phyloP scores from a whole-genome alignment of 495 filamentous ascomycete species.

The Talaromyces liani region DNA sequence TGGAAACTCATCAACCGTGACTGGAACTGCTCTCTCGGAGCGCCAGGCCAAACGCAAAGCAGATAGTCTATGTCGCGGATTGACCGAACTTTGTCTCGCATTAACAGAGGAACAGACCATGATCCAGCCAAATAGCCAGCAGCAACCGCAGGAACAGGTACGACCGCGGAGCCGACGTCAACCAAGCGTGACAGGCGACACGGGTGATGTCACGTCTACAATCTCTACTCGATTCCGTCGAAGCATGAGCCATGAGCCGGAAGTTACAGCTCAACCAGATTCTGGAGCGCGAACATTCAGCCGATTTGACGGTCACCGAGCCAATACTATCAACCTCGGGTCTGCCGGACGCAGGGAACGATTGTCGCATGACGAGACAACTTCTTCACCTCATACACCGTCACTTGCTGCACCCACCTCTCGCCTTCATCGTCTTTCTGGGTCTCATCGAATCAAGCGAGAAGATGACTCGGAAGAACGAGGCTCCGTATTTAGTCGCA shows the following conservation, averaged over 20 bases:
- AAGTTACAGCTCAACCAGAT: conserved; percentile 25
- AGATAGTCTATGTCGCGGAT: conserved; percentile 83
- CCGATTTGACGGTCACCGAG: conserved; percentile 66
- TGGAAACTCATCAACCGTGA: conserved; percentile 49
- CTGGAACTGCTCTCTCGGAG: conserved; percentile 52
- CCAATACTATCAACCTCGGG: conserved; percentile 46
- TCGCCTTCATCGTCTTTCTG: conserved; percentile 32
- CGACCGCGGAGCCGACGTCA: conserved; percentile 18
- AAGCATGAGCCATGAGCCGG: conserved; percentile 37
- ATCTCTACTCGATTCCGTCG: conserved; percentile 24
- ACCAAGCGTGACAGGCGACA: conserved; percentile 21
- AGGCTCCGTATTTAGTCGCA: conserved; percentile 16
- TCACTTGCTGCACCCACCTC: conserved; percentile 23
- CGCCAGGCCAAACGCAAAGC: conserved; percentile 81
- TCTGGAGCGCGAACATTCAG: conserved; percentile 58
- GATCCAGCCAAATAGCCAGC: conserved; percentile 15
- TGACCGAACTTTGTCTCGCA: conserved; percentile 88
- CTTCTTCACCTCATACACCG: conserved; percentile 39
- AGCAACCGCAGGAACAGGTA: conserved; percentile 2
- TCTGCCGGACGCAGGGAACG: conserved; percentile 23
- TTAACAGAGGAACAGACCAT: conserved; percentile 49
- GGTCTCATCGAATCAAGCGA: conserved; percentile 29
- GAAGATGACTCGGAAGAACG: conserved; percentile 27
- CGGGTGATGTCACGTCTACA: conserved; percentile 25
- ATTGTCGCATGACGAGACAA: conserved; percentile 60